Percentiles rank a stretch among this genome's conserved stretches.
These are phyloP conservation scores for Cubamyces lactineus DNA, from an alignment of 768 basidiomycete genomes.

Conservation along the genomic window DNA sequence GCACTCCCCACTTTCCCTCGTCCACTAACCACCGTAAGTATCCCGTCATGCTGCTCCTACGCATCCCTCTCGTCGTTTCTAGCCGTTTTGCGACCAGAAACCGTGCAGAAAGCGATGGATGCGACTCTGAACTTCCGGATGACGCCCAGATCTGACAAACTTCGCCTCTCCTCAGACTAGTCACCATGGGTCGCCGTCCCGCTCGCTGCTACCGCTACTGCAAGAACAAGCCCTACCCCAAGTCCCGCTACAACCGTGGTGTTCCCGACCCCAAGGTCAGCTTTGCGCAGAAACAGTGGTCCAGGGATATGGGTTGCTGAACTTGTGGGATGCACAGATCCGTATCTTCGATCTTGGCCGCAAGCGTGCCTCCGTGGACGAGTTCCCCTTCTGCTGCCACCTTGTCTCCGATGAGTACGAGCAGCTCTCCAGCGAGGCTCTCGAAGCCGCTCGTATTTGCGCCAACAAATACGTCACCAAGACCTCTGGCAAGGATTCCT, in stretches of 20 bases:
- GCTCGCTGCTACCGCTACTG: slow-evolving; percentile 99
- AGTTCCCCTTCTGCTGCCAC: slow-evolving; percentile 97
- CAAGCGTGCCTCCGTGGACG: slow-evolving; percentile 95
- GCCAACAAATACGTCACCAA: slow-evolving; percentile 99
- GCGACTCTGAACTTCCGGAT: slow-evolving; percentile 21
- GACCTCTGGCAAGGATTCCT: slow-evolving; percentile 96
- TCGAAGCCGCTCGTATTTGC: slow-evolving; percentile 98
- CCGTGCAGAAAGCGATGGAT: slow-evolving; percentile 29
- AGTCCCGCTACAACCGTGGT: slow-evolving; percentile 97
- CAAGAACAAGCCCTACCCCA: slow-evolving; percentile 99
- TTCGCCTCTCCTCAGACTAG: neutral
- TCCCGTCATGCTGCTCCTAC: slow-evolving; percentile 15
- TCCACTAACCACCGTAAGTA: slow-evolving; percentile 25
- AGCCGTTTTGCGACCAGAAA: slow-evolving; percentile 10
- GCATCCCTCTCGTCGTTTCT: slow-evolving; percentile 14
- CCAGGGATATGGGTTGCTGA: neutral
- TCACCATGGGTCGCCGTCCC: slow-evolving; percentile 93
- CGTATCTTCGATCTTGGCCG: slow-evolving; percentile 95
- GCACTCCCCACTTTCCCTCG: slow-evolving; percentile 20
- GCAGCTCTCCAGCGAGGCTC: slow-evolving; percentile 92
- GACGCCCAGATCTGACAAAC: slow-evolving; percentile 25
- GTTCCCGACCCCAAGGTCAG: slow-evolving; percentile 90
- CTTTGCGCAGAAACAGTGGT: neutral
- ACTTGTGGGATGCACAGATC: slow-evolving; percentile 57
- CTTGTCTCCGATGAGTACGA: slow-evolving; percentile 98